Evolutionary conservation across 768 basidiomycete genomes (phyloP).

Genomic region (Podaxis rugospora): DNA sequence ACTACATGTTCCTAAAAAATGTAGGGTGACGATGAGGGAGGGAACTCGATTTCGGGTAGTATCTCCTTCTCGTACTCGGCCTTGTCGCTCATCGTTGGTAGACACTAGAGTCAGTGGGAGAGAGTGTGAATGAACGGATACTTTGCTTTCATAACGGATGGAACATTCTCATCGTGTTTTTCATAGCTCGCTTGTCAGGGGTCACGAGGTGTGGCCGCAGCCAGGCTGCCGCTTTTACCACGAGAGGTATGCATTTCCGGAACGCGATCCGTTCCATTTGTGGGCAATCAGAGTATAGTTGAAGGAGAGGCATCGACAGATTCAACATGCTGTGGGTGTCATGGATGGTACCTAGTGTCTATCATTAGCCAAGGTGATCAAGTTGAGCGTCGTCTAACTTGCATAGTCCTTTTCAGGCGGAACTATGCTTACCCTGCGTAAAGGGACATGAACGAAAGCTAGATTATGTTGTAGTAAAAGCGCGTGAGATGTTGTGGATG

Average conservation of each 20-base stretch:
- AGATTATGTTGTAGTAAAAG: not conserved
- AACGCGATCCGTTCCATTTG: no score
- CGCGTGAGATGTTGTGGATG: not conserved
- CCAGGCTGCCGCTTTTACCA: not conserved
- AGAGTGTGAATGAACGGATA: not conserved
- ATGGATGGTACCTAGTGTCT: not conserved
- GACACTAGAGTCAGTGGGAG: not conserved
- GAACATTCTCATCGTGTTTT: not conserved
- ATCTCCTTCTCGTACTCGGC: not conserved
- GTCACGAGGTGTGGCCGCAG: not conserved
- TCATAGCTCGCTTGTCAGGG: not conserved
- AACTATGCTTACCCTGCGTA: not conserved
- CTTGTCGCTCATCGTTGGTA: not conserved
- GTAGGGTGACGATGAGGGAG: not conserved
- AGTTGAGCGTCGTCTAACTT: not conserved
- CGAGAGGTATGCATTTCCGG: not conserved
- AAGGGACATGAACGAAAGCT: not conserved
- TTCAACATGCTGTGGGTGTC: no score
- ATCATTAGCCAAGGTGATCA: not conserved
- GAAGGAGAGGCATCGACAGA: no score
- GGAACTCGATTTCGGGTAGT: not conserved
- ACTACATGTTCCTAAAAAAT: conserved; percentile 8
- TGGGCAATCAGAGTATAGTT: no score
- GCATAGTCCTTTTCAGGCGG: not conserved
- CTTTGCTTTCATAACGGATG: not conserved